Evolutionary conservation across 2,329 filamentous ascomycete species (phyloP).

Genomic region (Fusarium gaditjirri): DNA sequence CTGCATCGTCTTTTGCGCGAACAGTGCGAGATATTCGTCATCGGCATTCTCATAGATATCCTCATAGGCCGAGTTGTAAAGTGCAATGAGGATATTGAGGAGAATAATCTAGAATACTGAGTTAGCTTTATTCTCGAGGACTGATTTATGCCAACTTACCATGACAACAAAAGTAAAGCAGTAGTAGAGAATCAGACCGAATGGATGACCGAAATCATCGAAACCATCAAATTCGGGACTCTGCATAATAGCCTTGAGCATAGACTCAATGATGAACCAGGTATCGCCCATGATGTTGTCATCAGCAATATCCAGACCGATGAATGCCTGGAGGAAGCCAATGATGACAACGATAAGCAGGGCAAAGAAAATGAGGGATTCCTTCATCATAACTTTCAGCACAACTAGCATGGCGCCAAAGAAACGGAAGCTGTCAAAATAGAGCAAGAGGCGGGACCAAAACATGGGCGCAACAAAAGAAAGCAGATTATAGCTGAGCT

Average conservation of each 20-base stretch:
- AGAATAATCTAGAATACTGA: conserved; percentile 67
- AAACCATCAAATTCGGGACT: conserved; percentile 90
- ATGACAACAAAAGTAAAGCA: conserved; percentile 98
- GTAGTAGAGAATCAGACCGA: conserved; percentile 96
- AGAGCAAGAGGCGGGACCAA: conserved; percentile 91
- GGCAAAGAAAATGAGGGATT: conserved; percentile 96
- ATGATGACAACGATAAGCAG: conserved; percentile 84
- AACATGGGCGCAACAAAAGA: conserved; percentile 96
- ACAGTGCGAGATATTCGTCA: conserved; percentile 95
- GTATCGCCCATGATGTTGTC: conserved; percentile 75
- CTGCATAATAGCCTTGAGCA: conserved; percentile 92
- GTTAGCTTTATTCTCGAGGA: not conserved
- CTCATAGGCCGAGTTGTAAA: conserved; percentile 97
- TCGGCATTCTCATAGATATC: conserved; percentile 93
- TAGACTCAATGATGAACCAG: conserved; percentile 79
- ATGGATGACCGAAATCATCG: conserved; percentile 90
- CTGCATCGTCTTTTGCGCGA: conserved; percentile 93
- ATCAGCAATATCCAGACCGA: conserved; percentile 88
- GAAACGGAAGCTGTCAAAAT: conserved; percentile 92
- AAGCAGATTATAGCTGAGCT: conserved; percentile 91
- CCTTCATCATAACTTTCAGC: conserved; percentile 93
- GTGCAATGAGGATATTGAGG: conserved; percentile 94
- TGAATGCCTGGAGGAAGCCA: conserved; percentile 92
- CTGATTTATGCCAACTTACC: conserved; percentile 60
- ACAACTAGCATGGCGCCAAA: conserved; percentile 99